Evolutionary conservation across 2,329 filamentous ascomycete species (phyloP).

Genomic region (Aureobasidium sp.): DNA sequence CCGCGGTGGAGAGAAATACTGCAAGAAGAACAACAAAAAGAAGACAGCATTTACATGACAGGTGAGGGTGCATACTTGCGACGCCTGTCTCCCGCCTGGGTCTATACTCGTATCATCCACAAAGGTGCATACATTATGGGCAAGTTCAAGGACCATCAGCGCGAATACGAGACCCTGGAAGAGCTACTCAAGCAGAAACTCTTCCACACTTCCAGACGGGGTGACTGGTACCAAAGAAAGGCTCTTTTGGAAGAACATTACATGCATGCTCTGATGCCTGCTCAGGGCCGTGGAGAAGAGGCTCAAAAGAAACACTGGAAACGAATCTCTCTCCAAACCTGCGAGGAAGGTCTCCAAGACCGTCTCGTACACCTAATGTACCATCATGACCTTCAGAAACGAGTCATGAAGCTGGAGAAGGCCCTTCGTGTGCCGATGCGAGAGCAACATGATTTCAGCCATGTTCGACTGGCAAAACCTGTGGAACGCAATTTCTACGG

Average conservation of each 20-base stretch:
- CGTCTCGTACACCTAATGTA: slow-evolving; percentile 83
- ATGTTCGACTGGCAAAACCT: slow-evolving; percentile 69
- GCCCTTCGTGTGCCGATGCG: slow-evolving; percentile 73
- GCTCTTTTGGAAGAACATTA: slow-evolving; percentile 93
- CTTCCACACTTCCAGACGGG: slow-evolving; percentile 77
- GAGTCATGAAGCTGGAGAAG: slow-evolving; percentile 84
- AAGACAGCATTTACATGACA: slow-evolving; percentile 66
- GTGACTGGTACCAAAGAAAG: slow-evolving; percentile 92
- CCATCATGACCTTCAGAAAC: slow-evolving; percentile 86
- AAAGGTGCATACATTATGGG: slow-evolving; percentile 75
- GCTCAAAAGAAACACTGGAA: slow-evolving; percentile 77
- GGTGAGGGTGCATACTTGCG: slow-evolving; percentile 84
- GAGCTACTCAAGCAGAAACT: slow-evolving; percentile 73
- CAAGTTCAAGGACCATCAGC: slow-evolving; percentile 68
- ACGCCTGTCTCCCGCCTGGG: slow-evolving; percentile 82
- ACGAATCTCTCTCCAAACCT: slow-evolving; percentile 65
- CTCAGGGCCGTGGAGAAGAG: slow-evolving; percentile 42
- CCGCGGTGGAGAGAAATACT: slow-evolving; percentile 72
- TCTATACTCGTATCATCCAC: slow-evolving; percentile 87
- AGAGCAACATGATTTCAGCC: slow-evolving; percentile 85
- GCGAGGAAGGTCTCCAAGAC: slow-evolving; percentile 80
- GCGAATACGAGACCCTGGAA: slow-evolving; percentile 64
- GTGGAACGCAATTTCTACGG: slow-evolving; percentile 68
- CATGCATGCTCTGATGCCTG: slow-evolving; percentile 57
- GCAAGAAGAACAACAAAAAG: slow-evolving; percentile 66